Evolutionary conservation across 495 filamentous ascomycete species (phyloP).

Genomic region (Evernia prunastri): DNA sequence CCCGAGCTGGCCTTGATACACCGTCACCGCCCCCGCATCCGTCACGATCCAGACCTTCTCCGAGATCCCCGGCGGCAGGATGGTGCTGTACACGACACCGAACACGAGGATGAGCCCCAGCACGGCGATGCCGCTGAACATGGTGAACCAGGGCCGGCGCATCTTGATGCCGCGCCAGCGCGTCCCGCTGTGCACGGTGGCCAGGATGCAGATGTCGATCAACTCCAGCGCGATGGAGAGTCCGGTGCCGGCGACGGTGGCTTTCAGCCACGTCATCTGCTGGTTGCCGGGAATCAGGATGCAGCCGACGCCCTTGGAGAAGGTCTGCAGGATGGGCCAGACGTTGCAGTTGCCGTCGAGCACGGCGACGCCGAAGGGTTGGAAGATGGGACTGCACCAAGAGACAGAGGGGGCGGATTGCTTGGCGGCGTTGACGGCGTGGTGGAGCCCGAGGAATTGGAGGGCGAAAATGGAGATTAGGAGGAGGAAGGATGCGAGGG

Average conservation of each 20-base stretch:
- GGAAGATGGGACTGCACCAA: constrained; percentile 24
- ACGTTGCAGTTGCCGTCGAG: constrained; percentile 22
- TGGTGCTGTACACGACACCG: constrained; percentile 10
- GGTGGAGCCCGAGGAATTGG: constrained; percentile 18
- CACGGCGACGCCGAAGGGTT: constrained; percentile 22
- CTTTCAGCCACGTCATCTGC: constrained; percentile 19
- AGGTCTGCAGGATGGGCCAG: constrained; percentile 19
- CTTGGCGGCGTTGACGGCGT: constrained; percentile 6
- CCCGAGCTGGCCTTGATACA: constrained; percentile 10
- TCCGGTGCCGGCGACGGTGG: constrained; percentile 16
- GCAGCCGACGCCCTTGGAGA: constrained; percentile 22
- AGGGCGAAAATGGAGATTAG: constrained; percentile 15
- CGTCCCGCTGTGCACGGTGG: constrained; percentile 7
- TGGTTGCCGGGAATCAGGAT: constrained; percentile 19
- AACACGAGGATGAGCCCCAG: constrained; percentile 15
- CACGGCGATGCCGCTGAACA: constrained; percentile 20
- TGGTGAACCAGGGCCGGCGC: constrained; percentile 22
- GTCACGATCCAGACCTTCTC: constrained; percentile 17
- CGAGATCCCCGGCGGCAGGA: constrained; percentile 19
- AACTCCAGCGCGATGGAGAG: constrained; percentile 11
- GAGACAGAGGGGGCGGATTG: constrained; percentile 10
- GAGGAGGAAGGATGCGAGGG: constrained; percentile 8
- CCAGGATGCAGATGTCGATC: constrained; percentile 16
- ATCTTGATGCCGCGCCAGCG: constrained; percentile 20
- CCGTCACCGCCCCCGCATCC: background rate